Conservation (phyloP, 129 eudicot species). For the Sambucus nigra region DNA sequence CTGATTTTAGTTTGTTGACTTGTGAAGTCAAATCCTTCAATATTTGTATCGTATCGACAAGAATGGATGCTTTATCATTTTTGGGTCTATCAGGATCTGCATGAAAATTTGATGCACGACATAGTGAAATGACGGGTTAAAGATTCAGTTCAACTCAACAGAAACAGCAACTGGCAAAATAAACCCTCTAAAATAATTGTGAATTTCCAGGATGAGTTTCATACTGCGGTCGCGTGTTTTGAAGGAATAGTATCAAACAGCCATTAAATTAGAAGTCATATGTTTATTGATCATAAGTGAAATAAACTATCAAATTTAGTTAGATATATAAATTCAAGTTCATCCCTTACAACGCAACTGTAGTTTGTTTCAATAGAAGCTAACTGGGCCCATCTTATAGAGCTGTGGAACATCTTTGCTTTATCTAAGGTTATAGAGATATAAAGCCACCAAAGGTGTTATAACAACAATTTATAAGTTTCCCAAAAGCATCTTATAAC, state of each 20-base stretch:
- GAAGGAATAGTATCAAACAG: too few species aligned
- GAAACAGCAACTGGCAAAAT: not conserved
- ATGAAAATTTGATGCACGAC: not conserved
- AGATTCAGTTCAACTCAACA: not conserved
- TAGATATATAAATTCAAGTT: not conserved
- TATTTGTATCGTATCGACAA: slow-evolving; percentile 73
- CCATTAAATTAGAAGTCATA: too few species aligned
- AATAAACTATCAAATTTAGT: not conserved
- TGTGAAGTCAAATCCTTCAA: slow-evolving; percentile 80
- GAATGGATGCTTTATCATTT: slow-evolving; percentile 90
- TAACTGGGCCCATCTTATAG: not conserved
- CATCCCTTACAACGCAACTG: not conserved
- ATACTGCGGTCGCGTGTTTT: too few species aligned
- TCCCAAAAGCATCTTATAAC: not conserved
- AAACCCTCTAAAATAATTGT: too few species aligned
- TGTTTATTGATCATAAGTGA: not conserved
- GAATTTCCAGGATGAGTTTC: too few species aligned
- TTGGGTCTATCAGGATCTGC: slow-evolving; percentile 96
- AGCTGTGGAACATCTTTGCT: not conserved
- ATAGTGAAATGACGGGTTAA: too few species aligned
- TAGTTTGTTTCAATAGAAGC: not conserved
- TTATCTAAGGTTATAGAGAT: not conserved
- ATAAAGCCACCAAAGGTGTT: too few species aligned
- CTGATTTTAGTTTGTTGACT: slow-evolving; percentile 67
- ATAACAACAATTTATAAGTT: too few species aligned